phyloP scores from a whole-genome alignment of 2,329 filamentous ascomycete species.

The Chaetomiaceae sp. region DNA sequence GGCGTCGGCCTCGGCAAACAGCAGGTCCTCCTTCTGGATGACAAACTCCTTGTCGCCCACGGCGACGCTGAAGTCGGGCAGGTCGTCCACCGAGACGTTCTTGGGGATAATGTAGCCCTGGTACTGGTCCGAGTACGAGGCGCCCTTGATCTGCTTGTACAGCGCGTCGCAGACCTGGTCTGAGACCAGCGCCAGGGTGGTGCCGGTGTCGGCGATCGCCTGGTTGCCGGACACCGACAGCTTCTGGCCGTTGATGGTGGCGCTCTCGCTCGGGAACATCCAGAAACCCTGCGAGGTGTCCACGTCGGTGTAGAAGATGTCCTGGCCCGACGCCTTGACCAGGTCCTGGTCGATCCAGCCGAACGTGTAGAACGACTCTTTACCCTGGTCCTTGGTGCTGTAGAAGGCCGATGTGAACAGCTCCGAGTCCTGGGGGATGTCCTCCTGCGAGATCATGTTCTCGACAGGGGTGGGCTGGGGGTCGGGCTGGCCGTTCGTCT shows the following conservation, averaged over 20 bases:
- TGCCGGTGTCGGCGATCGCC: constrained; percentile 67
- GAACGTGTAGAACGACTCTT: constrained; percentile 63
- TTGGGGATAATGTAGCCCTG: constrained; percentile 62
- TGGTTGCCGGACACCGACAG: constrained; percentile 49
- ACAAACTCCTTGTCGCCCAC: constrained; percentile 55
- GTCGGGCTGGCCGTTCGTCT: constrained; percentile 33
- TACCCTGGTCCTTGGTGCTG: constrained; percentile 44
- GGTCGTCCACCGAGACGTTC: constrained; percentile 40
- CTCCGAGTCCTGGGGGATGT: constrained; percentile 42
- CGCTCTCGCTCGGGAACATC: constrained; percentile 54
- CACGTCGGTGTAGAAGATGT: constrained; percentile 54
- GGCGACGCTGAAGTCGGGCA: constrained; percentile 57
- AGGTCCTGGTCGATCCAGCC: constrained; percentile 63
- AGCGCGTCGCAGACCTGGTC: constrained; percentile 56
- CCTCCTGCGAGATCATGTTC: constrained; percentile 55
- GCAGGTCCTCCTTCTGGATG: constrained; percentile 57
- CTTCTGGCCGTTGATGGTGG: constrained; percentile 50
- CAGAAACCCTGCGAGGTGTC: constrained; percentile 63
- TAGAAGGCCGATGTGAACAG: constrained; percentile 62
- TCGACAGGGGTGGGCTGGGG: constrained; percentile 58
- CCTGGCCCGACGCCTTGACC: constrained; percentile 45
- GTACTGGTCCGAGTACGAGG: constrained; percentile 46
- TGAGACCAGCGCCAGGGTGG: constrained; percentile 59
- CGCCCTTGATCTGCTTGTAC: constrained; percentile 58
- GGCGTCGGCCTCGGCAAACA: constrained; percentile 49